phyloP scores from a whole-genome alignment of 2,329 filamentous ascomycete species.

The Fusarium chlamydosporum region DNA sequence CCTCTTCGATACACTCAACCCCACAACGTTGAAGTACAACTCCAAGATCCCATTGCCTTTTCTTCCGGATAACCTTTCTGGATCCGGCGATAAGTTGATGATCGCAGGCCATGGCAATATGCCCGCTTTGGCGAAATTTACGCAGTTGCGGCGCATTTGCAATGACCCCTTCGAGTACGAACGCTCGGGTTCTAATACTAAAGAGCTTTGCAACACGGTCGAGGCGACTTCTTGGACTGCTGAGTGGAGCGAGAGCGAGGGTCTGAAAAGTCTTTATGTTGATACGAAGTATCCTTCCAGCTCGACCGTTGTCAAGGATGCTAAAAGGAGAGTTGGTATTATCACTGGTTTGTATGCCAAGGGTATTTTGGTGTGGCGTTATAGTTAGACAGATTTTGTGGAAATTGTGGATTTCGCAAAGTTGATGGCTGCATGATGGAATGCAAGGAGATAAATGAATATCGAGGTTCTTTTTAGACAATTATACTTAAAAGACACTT shows the following conservation, averaged over 20 bases:
- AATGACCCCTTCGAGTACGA: constrained; percentile 50
- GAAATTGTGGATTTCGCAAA: too few relatives aligned
- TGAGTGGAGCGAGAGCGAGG: constrained; percentile 55
- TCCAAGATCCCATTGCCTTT: constrained; percentile 53
- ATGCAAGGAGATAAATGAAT: too few relatives aligned
- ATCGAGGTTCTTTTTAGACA: too few relatives aligned
- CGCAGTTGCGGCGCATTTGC: constrained; percentile 55
- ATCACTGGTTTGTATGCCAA: constrained; percentile 57
- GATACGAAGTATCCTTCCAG: constrained; percentile 55
- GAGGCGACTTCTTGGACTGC: constrained; percentile 52
- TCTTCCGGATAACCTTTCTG: constrained; percentile 59
- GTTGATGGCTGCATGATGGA: too few relatives aligned
- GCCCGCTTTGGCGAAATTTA: constrained; percentile 53
- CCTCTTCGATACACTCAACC: constrained; percentile 18
- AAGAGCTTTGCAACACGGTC: constrained; percentile 4
- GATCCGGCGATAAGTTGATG: constrained; percentile 52
- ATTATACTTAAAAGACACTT: too few relatives aligned
- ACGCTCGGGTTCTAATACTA: constrained; percentile 25
- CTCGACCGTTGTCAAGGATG: constrained; percentile 54
- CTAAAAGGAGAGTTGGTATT: constrained; percentile 52
- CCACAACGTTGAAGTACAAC: constrained; percentile 8
- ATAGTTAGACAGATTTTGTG: too few relatives aligned
- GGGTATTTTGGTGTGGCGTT: constrained; percentile 53
- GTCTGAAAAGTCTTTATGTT: constrained; percentile 54
- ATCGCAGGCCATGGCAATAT: constrained; percentile 59